Base-by-base conservation (phyloP, 2,329 filamentous ascomycete species). In the Cercospora zeae-maydis region DNA sequence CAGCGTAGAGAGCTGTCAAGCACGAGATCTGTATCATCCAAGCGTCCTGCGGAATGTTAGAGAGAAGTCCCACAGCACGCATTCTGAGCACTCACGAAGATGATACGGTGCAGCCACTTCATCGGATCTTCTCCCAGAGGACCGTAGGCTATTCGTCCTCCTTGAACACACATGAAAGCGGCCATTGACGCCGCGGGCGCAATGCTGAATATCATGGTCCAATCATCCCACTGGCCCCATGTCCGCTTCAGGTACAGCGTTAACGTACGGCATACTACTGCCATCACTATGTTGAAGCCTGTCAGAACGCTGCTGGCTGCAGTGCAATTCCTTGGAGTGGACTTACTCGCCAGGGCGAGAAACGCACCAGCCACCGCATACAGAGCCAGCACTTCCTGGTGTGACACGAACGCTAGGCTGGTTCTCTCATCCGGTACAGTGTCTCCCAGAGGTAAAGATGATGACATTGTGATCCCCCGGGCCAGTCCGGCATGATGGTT, bases 121-220 rank as follows among this genome's bases (percentile, higher is more conserved):
- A 49, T 24, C 10, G 30, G 39, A 13, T 47, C 19, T 14, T 42
- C n/a, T 4, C 8, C 9, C 11, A 16, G n/a, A 47, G 37, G 56
- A 1, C 37, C 42, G 42, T n/a, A 14, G 16, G 16, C 30, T 27
- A 31, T 39, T 16, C 45, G 19, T 14, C 34, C 21, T 13, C 27
- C 56, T 49, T 58, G 56, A 10, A 21, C 19, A 34, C 24, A 49
- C 16, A 34, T 58, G 21, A 58, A 16, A 10, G 39, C 56, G 8
- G 56, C 42, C 24, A 58, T 16, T 5, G 39, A 39, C 7, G 56
- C 42, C 37, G 42, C 19, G 9, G 56, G 56, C n/a, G 39, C 19
- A 13, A 58, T 58, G 39, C 39, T 49, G 31, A 49, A 58, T 10
- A 58, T 16, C 56, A 58, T 58, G 24, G 42, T 58, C 56, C 56